A percentile compares a stretch with the other conserved stretches of the same genome.
These are phyloP conservation scores for Bacterosira constricta DNA, from an alignment of 108 stramenopile genomes.

Conservation along the genomic window DNA sequence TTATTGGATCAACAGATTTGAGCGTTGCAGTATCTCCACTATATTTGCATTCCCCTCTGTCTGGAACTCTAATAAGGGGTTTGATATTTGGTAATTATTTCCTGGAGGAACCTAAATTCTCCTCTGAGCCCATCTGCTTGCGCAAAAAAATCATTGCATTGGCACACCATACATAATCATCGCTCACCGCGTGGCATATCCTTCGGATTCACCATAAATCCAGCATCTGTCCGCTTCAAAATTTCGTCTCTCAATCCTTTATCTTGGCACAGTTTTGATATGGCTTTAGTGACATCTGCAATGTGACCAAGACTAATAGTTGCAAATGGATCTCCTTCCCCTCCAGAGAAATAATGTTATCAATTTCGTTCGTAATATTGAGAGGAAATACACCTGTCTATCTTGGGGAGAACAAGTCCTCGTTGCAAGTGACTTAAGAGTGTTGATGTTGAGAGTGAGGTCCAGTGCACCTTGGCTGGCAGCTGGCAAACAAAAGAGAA, in stretches of 20 bases:
- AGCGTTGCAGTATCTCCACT: conserved; percentile 6
- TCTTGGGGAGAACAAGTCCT: too few relatives aligned
- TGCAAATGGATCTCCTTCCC: conserved; percentile 83
- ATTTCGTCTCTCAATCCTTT: conserved; percentile 55
- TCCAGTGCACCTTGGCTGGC: too few relatives aligned
- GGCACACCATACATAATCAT: conserved; percentile 51
- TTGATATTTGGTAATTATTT: conserved; percentile 35
- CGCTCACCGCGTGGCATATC: conserved; percentile 24
- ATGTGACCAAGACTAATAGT: conserved; percentile 70
- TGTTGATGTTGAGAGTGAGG: too few relatives aligned
- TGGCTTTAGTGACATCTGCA: conserved; percentile 56
- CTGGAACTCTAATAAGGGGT: conserved; percentile 34
- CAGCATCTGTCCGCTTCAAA: conserved; percentile 37
- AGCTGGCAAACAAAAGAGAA: too few relatives aligned
- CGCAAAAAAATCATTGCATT: conserved; percentile 52
- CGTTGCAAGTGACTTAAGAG: too few relatives aligned
- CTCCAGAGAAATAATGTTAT: conserved; percentile 56
- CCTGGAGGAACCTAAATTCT: conserved; percentile 78
- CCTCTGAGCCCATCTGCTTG: conserved; percentile 50
- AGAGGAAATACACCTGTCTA: not conserved
- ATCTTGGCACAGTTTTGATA: conserved; percentile 66
- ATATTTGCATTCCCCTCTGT: conserved; percentile 1
- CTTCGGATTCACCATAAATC: not conserved
- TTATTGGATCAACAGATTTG: conserved; percentile 17
- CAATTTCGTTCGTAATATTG: not conserved